These are phyloP conservation scores for Avena eriantha DNA, from an alignment of 176 grass and related monocot genomes.

Conservation along the genomic window DNA sequence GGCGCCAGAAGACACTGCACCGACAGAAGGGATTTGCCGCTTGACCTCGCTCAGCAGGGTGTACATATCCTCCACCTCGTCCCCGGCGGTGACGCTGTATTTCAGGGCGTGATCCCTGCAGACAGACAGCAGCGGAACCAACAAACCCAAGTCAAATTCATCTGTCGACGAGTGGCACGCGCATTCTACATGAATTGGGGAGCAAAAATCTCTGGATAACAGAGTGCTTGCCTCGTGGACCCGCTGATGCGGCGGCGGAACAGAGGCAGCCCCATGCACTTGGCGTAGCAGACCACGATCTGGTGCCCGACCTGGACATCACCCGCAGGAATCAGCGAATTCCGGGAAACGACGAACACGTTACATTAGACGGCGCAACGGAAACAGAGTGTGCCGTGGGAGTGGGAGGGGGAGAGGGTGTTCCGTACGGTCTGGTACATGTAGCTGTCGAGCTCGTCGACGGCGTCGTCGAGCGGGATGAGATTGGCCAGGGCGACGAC, in stretches of 20 bases:
- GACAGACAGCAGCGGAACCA: background rate
- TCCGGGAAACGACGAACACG: background rate
- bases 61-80: constrained; percentile 95
- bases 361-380: background rate
- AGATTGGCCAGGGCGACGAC: constrained; percentile 88
- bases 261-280: constrained; percentile 89
- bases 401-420: background rate
- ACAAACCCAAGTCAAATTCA: constrained; percentile 22
- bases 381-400: background rate
- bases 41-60: constrained; percentile 77
- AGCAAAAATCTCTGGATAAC: background rate
- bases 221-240: constrained; percentile 60
- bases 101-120: constrained; percentile 71
- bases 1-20: constrained; percentile 79
- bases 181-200: background rate
- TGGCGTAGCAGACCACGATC: constrained; percentile 83
- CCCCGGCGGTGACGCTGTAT: constrained; percentile 71
- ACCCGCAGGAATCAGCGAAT: constrained; percentile 19
- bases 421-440: constrained; percentile 95
- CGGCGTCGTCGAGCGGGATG: constrained; percentile 70
- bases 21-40: constrained; percentile 65
- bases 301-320: constrained; percentile 78
- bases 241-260: constrained; percentile 83
- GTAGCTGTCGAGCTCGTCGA: constrained; percentile 98
- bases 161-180: background rate